phyloP scores from a whole-genome alignment of 306 rosid species.

The Cyamopsis tetragonoloba region DNA sequence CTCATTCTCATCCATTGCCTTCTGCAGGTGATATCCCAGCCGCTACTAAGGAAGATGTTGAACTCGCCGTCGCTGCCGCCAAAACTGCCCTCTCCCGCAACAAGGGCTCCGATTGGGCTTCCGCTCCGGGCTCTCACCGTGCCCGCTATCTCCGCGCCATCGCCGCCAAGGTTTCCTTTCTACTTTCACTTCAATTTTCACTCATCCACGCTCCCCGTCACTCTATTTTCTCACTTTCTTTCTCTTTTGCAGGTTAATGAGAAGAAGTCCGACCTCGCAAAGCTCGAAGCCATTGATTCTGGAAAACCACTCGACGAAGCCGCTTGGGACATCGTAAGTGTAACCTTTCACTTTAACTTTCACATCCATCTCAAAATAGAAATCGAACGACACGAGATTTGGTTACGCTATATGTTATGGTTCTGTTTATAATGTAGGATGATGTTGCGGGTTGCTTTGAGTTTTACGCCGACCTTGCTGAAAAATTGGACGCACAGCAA shows the following conservation, averaged over 20 bases:
- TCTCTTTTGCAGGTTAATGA: slow-evolving; percentile 51
- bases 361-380: no score
- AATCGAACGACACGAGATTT: no score
- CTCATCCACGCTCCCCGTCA: no score
- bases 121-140: slow-evolving; percentile 75
- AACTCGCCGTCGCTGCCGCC: slow-evolving; percentile 81
- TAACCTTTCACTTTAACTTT: not conserved
- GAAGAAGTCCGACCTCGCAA: slow-evolving; percentile 57
- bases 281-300: slow-evolving; percentile 67
- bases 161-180: slow-evolving; percentile 58
- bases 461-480: slow-evolving; percentile 94
- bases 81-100: slow-evolving; percentile 63
- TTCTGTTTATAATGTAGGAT: no score
- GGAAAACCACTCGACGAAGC: slow-evolving; percentile 98
- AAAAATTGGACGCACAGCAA: slow-evolving; percentile 78
- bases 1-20: not conserved
- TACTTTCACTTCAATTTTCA: not conserved
- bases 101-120: slow-evolving; percentile 75
- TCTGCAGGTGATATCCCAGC: slow-evolving; percentile 71
- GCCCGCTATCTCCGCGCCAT: slow-evolving; percentile 91
- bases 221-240: not conserved
- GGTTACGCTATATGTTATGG: no score
- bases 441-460: slow-evolving; percentile 99
- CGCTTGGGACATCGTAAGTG: slow-evolving; percentile 79
- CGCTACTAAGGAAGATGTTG: slow-evolving; percentile 91